Base-by-base conservation (phyloP, 352 stramenopile genomes). In the Albugo candida region DNA sequence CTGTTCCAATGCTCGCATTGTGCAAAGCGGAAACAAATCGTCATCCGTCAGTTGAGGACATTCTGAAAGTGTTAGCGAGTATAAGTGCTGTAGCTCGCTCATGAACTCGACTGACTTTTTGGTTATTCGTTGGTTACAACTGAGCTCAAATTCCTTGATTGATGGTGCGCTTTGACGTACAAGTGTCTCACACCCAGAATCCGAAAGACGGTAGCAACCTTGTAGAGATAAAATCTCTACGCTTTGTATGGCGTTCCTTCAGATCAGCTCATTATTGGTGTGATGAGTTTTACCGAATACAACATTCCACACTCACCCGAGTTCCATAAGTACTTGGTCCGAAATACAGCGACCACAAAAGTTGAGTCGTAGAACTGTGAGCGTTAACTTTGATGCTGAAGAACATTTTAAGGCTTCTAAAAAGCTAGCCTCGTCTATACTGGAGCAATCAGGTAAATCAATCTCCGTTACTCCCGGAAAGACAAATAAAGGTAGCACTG, bases 111-210 rank as follows among this genome's bases (percentile, higher is more conserved):
- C 82, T 13, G 73, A 79, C 35, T 64, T 55, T 17, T 78, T 69
- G 5, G 67, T 83, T 55, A 89, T 83, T 0, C 76, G 73, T 47
- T 89, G 76, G 54, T 89, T 86, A 49, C 76, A 86, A 27, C 69
- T 83, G 6, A 89, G 59, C 53, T 84, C 71, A 41, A 89, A 80
- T 38, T 65, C 54, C 31, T 83, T 65, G 6, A 89, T 53, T 41
- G 71, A 83, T 17, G 73, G 73, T 11, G 71, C 70, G 45, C 76
- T 86, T 5, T 61, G 71, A 13, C 67, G 65, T 27, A 87, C 71
- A 1, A 87, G 56, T 1, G 63, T 60, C 50, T 84, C 60, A 19
- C 70, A 76, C 4, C 74, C 74, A 6, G 57, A 50, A 44, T 87
- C 74, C 1, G 74, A 87, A 13, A 87, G 51, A 0, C 76, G 69